Conservation (phyloP, 306 rosid species). For the Herpetospermum pedunculosum region DNA sequence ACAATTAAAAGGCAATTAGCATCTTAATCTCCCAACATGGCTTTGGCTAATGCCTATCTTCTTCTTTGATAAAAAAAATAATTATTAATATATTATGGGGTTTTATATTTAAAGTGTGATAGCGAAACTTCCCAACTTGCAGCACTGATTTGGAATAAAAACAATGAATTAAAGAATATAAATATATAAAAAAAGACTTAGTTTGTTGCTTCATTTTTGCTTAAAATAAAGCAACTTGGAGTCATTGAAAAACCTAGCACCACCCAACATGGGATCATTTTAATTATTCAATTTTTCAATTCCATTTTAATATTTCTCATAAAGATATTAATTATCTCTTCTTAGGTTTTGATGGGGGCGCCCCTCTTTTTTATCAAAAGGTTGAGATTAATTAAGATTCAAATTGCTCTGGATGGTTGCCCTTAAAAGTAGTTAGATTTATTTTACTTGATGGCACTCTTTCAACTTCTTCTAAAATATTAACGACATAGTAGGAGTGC, state of each 20-base stretch:
- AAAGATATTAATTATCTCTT: not conserved
- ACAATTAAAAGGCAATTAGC: not conserved
- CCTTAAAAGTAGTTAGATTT: not conserved
- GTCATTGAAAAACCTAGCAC: not conserved
- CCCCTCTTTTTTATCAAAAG: not conserved
- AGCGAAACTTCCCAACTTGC: slow-evolving; percentile 1
- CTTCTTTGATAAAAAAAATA: not conserved
- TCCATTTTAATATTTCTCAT: not conserved
- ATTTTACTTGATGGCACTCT: not conserved
- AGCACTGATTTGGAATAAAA: not conserved
- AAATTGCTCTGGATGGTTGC: not conserved
- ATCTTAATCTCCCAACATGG: not conserved
- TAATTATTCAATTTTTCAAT: not conserved
- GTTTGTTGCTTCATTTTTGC: not conserved
- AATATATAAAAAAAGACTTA: not conserved
- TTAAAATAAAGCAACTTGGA: not conserved
- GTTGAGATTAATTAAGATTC: not conserved
- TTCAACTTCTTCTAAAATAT: not conserved
- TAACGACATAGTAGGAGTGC: no score
- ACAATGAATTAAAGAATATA: not conserved
- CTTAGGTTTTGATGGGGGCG: not conserved
- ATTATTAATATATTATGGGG: not conserved
- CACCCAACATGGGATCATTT: slow-evolving; percentile 3
- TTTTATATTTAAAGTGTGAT: not conserved
- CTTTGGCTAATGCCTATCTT: not conserved